Evolutionary conservation across 2,329 filamentous ascomycete species (phyloP).

Genomic region (Ceratocystis eucalypticola): DNA sequence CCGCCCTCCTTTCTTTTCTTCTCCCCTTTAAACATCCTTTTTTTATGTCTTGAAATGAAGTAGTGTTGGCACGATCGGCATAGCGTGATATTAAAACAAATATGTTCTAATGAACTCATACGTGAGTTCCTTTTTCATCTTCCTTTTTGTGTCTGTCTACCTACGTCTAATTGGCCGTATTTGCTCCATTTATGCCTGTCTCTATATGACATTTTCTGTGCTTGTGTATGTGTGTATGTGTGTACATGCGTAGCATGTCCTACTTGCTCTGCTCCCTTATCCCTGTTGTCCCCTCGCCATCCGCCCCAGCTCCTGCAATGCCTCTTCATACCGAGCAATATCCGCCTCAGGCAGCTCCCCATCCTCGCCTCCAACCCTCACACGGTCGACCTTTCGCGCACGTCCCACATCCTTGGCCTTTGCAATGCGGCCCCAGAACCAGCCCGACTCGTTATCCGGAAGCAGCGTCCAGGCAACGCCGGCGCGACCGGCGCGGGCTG

Average conservation of each 20-base stretch:
- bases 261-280: too few relatives aligned
- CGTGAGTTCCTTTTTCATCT: neutral
- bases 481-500: constrained; percentile 62
- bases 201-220: neutral
- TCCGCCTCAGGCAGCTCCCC: constrained; percentile 35
- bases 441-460: constrained; percentile 66
- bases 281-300: constrained; percentile 34
- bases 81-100: constrained; percentile 3
- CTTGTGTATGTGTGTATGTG: too few relatives aligned
- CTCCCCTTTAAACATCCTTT: neutral
- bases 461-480: constrained; percentile 82
- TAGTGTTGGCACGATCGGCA: neutral
- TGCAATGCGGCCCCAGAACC: constrained; percentile 82
- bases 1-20: too few relatives aligned
- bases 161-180: neutral
- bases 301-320: constrained; percentile 47
- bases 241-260: too few relatives aligned
- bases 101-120: neutral
- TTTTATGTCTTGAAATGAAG: neutral
- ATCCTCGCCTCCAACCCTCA: constrained; percentile 27
- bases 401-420: constrained; percentile 38
- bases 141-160: neutral
- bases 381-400: constrained; percentile 34
- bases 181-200: neutral
- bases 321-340: constrained; percentile 38